Evolutionary conservation across 805 yeast genomes (phyloP).

Genomic region (Yamadazyma tumulicola): DNA sequence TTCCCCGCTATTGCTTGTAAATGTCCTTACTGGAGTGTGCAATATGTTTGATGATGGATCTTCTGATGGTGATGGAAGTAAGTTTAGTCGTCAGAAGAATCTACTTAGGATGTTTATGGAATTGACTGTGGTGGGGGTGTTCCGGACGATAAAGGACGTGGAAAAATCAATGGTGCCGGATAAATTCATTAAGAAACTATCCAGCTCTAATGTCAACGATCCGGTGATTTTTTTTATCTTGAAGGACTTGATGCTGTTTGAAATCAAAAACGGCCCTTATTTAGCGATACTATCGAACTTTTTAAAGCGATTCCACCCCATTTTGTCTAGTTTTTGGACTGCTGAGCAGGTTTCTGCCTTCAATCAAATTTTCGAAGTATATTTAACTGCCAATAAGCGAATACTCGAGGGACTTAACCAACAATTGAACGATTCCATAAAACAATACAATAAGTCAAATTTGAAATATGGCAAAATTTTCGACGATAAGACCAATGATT

Average conservation of each 20-base stretch:
- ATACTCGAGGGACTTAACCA: slow-evolving; percentile 32
- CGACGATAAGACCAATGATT: slow-evolving; percentile 39
- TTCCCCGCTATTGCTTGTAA: slow-evolving; percentile 45
- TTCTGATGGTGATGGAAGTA: slow-evolving; percentile 46
- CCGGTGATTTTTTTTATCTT: slow-evolving; percentile 22
- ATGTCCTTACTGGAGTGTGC: slow-evolving; percentile 28
- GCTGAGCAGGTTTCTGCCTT: slow-evolving; percentile 23
- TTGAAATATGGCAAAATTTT: slow-evolving; percentile 63
- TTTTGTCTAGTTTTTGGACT: slow-evolving; percentile 15
- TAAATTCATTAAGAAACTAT: slow-evolving; percentile 25
- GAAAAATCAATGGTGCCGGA: slow-evolving; percentile 31
- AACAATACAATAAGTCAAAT: slow-evolving; percentile 32
- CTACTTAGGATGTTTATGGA: slow-evolving; percentile 55
- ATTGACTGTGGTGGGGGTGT: slow-evolving; percentile 54
- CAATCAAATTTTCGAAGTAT: slow-evolving; percentile 30
- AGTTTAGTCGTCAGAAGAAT: slow-evolving; percentile 39
- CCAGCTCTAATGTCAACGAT: slow-evolving; percentile 14
- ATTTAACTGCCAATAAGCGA: slow-evolving; percentile 34
- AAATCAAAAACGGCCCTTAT: slow-evolving; percentile 25
- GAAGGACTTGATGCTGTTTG: slow-evolving; percentile 27
- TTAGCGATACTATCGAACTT: slow-evolving; percentile 45
- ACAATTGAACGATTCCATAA: slow-evolving; percentile 32
- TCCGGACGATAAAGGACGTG: slow-evolving; percentile 43
- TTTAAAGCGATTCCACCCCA: slow-evolving; percentile 41
- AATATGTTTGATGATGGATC: slow-evolving; percentile 32